A percentile compares a stretch with the other conserved stretches of the same genome.
Evolutionary conservation across 2,329 filamentous ascomycete genomes (phyloP).

Genomic region (Diaporthe ilicicola): DNA sequence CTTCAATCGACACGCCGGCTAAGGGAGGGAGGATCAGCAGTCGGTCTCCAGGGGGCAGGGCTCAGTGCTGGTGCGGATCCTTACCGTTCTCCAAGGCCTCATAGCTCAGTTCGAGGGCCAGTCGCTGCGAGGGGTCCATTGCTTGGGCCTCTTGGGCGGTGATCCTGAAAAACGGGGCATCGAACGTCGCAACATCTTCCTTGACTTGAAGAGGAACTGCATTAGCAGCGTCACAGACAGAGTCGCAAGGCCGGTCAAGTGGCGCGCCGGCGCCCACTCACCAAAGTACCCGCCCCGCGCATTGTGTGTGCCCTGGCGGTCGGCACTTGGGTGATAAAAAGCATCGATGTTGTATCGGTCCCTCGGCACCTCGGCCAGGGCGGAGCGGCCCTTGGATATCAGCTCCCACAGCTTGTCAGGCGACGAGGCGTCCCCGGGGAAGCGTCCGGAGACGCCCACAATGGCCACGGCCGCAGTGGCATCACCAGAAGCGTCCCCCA

Average conservation of each 20-base stretch:
- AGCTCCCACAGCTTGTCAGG: conserved; percentile 8
- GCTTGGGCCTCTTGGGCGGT: conserved; percentile 7
- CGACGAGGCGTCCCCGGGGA: conserved; percentile 16
- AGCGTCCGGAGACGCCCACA: conserved; percentile 10
- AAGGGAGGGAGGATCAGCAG: background rate
- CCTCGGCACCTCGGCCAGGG: conserved; percentile 22
- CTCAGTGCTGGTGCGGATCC: background rate
- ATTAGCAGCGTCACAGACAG: conserved; percentile 15
- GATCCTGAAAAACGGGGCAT: background rate
- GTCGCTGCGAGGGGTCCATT: background rate
- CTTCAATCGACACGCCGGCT: conserved; percentile 15
- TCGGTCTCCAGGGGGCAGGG: background rate
- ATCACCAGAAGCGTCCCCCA: conserved; percentile 2
- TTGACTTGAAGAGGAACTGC: background rate
- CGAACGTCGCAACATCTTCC: conserved; percentile 21
- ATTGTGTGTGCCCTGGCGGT: conserved; percentile 11
- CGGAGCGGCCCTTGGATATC: conserved; percentile 6
- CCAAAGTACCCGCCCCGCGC: conserved; percentile 3
- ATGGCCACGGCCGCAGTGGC: background rate
- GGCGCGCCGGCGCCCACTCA: conserved; percentile 5
- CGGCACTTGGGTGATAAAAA: conserved; percentile 25
- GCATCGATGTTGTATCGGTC: conserved; percentile 31
- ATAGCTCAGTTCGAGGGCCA: conserved; percentile 10
- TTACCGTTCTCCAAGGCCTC: background rate
- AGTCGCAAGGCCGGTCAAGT: background rate